These are phyloP conservation scores for Priceomyces melissophilus DNA, from an alignment of 805 yeast genomes.

Conservation along the genomic window DNA sequence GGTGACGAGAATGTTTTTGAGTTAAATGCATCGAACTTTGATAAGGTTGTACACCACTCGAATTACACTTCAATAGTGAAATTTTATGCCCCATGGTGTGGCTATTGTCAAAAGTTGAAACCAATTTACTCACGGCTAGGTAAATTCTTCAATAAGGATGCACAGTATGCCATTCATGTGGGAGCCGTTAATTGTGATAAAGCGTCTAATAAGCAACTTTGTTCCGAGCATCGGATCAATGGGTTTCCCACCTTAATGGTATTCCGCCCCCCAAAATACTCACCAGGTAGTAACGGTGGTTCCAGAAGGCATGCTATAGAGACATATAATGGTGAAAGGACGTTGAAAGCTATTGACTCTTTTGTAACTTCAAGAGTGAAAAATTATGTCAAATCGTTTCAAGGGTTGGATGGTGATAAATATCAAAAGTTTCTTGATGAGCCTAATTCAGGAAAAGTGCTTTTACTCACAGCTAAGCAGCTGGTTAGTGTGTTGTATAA, in stretches of 20 bases:
- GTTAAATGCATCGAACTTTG: slow-evolving; percentile 55
- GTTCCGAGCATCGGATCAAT: slow-evolving; percentile 59
- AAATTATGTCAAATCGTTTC: slow-evolving; percentile 58
- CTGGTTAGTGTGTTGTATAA: slow-evolving; percentile 55
- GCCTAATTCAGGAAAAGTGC: slow-evolving; percentile 36
- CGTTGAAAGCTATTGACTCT: slow-evolving; percentile 50
- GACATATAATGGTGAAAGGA: slow-evolving; percentile 59
- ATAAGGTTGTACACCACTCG: slow-evolving; percentile 59
- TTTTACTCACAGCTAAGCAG: slow-evolving; percentile 52
- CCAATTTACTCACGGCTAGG: slow-evolving; percentile 66
- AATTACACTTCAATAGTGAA: slow-evolving; percentile 82
- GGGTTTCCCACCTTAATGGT: slow-evolving; percentile 85
- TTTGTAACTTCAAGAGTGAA: slow-evolving; percentile 57
- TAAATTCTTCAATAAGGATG: slow-evolving; percentile 47
- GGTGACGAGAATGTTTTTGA: slow-evolving; percentile 49
- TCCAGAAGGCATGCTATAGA: slow-evolving; percentile 47
- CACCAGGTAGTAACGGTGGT: slow-evolving; percentile 11
- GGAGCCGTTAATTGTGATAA: slow-evolving; percentile 88
- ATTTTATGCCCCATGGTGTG: slow-evolving; percentile 98
- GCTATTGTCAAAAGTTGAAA: slow-evolving; percentile 76
- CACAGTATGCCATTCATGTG: slow-evolving; percentile 51
- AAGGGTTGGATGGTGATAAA: slow-evolving; percentile 20
- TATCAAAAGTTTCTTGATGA: slow-evolving; percentile 24
- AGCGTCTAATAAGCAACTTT: slow-evolving; percentile 60
- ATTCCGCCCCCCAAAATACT: slow-evolving; percentile 75